These are phyloP conservation scores for Colletotrichum simmondsii DNA, from an alignment of 2,329 filamentous ascomycete species.

Conservation along the genomic window DNA sequence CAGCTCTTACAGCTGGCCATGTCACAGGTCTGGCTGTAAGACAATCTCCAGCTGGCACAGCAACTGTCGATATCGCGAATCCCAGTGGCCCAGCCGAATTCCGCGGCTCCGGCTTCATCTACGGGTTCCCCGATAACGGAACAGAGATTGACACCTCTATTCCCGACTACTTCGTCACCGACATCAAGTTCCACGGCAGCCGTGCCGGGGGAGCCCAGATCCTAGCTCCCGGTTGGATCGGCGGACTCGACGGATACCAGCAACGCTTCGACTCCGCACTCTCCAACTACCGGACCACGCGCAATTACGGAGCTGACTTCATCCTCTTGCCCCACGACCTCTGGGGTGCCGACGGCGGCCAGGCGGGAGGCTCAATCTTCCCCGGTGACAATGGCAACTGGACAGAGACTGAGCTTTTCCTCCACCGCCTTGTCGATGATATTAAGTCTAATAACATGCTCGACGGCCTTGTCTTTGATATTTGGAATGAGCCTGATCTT, in stretches of 20 bases:
- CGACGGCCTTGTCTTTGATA: slow-evolving; percentile 54
- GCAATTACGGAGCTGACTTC: slow-evolving; percentile 1
- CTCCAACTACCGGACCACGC: slow-evolving; percentile 13
- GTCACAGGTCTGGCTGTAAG: not conserved
- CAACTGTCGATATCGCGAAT: not conserved
- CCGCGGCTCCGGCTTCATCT: slow-evolving; percentile 32
- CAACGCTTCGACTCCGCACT: slow-evolving; percentile 1
- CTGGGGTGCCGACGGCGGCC: not conserved
- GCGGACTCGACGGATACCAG: not conserved
- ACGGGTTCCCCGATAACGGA: slow-evolving; percentile 29
- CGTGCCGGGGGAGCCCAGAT: slow-evolving; percentile 33
- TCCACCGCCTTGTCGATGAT: slow-evolving; percentile 49
- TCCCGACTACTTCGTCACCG: slow-evolving; percentile 13
- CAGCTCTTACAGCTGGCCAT: not conserved
- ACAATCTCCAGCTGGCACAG: not conserved
- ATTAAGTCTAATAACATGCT: slow-evolving; percentile 50
- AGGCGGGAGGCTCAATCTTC: not conserved
- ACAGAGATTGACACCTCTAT: slow-evolving; percentile 21
- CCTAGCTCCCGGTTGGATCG: not conserved
- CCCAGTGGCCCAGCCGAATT: not conserved
- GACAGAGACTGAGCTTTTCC: slow-evolving; percentile 54
- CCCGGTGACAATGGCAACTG: slow-evolving; percentile 63
- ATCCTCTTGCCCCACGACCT: not conserved
- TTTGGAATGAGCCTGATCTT: slow-evolving; percentile 65
- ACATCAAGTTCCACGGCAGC: slow-evolving; percentile 22